Base-by-base conservation (phyloP, 192 early-diverging fungal genomes). In the Coemansia sp. region DNA sequence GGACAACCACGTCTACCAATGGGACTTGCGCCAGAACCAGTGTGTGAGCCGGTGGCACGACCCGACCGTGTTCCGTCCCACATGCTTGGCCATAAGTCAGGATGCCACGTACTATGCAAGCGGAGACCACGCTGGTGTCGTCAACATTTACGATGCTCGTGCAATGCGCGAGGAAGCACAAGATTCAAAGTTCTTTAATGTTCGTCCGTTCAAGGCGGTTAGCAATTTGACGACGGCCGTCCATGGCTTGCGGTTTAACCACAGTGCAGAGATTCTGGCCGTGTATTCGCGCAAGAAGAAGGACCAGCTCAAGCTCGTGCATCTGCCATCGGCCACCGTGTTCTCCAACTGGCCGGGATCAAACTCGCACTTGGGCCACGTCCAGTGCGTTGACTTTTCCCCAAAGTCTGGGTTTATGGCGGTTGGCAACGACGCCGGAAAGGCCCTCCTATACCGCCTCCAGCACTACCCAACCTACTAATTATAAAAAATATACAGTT, bases 311-410 rank as follows among this genome's bases (percentile, higher is more conserved):
- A 82, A 87, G 58, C 61, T 98, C 47, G 82, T 94, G 5, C 93
- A 98, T 80, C 64, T 92, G 51, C 91, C 92, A 5, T 87, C 91
- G 0, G 72, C 84, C 26, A 84, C 85, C 14, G 92, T 96, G 40
- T 95, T 93, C 77, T 63, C 83, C 58, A 98, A 98, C 83, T 98
- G 97, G 97, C 97, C 97, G n/a, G 92, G 91, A 0, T 58, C 61
- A 4, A 70, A 72, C 10, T 95, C 94, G 15, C 91, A 92, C 14
- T 80, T 98, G 25, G 86, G 89, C 10, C 87, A 92, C 73, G 92
- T 97, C 36, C 80, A 86, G 44, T 79, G 78, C 42, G 70, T 93
- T 38, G 87, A 83, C 42, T 97, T 96, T 66, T 97, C 94, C n/a
- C 92, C 93, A n/a, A 81, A 86, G 40, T 92, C 94, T 42, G 93